Evolutionary conservation across 2,329 filamentous ascomycete species (phyloP).

Genomic region (Alternaria sp.): DNA sequence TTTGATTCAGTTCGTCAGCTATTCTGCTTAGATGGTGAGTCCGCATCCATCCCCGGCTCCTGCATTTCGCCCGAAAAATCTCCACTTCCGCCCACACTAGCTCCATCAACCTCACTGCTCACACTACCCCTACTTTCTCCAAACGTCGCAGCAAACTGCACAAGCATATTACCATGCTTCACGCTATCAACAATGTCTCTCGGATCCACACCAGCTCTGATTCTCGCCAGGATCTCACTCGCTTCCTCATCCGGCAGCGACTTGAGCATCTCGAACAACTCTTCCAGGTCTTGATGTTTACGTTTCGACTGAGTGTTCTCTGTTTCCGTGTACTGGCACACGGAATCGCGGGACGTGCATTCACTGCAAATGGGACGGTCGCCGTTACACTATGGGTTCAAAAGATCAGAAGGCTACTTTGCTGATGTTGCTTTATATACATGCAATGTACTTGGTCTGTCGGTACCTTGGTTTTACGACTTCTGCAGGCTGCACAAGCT

Average conservation of each 20-base stretch:
- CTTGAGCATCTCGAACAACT: constrained; percentile 19
- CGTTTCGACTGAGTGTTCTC: constrained; percentile 20
- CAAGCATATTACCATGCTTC: constrained; percentile 20
- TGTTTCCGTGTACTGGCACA: constrained; percentile 23
- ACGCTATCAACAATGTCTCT: constrained; percentile 22
- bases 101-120: neutral
- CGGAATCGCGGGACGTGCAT: constrained; percentile 16
- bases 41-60: neutral
- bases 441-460: neutral
- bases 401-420: constrained; percentile 1
- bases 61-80: neutral
- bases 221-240: constrained; percentile 11
- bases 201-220: constrained; percentile 21
- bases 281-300: constrained; percentile 20
- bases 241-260: constrained; percentile 17
- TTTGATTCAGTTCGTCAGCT: neutral
- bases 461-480: constrained; percentile 26
- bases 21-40: neutral
- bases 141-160: constrained; percentile 14
- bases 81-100: neutral
- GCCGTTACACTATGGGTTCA: constrained; percentile 19
- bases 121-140: neutral
- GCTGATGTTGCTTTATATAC: neutral
- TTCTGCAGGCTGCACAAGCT: constrained; percentile 25
- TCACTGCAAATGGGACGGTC: constrained; percentile 22